Evolutionary conservation across 1,139 yeast genomes (phyloP), one percentile per base, ranked within the genome.

Genomic region (Petasospora rhodanensis): DNA sequence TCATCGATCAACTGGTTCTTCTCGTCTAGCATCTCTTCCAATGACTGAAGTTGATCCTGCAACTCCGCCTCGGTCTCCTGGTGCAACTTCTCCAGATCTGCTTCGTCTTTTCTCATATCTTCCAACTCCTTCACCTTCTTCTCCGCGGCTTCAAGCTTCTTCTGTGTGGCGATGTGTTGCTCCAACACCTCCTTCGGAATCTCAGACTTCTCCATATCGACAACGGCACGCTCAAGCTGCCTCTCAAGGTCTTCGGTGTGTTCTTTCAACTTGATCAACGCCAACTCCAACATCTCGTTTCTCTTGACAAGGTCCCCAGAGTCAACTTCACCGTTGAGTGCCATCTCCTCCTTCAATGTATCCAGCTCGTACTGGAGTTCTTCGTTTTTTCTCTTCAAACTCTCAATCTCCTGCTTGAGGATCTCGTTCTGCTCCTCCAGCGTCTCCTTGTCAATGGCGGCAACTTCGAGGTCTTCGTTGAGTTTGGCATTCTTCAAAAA

Each of bases 1-100:
- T 12, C 12, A 4, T 28, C 10, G 15, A 40, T 35, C 2, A 37
- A 16, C 3, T n/a, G 9, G 18, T 37, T 39, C 14, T 61, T 64
- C 4, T 52, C 49, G 5, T 47, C 49, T 23, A 63, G 42, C 8
- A 55, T 47, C 2, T 45, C 38, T 32, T 62, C 59, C 10, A 72
- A 52, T 1, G 47, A 43, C 6, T 55, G 55, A n/a, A 79, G 58
- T 18, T 76, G 75, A 5, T 52, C 46, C 18, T 62, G 56, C 16
- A 79, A 60, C 31, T 77, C 80, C n/a, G 51, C 47, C 43, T 79
- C 86, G 1, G 76, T 64, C n/a, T 65, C 68, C 1, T 55, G 40
- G 41, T 76, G 83, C 30, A 64, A 64, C 11, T 66, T 70, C 40
- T 82, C 91, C n/a, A 84, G 59, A 42, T 79, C 79, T 34, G 65